These are phyloP conservation scores for Rhodotorula sp. DNA, from an alignment of 1,284 basidiomycete genomes.

Conservation along the genomic window DNA sequence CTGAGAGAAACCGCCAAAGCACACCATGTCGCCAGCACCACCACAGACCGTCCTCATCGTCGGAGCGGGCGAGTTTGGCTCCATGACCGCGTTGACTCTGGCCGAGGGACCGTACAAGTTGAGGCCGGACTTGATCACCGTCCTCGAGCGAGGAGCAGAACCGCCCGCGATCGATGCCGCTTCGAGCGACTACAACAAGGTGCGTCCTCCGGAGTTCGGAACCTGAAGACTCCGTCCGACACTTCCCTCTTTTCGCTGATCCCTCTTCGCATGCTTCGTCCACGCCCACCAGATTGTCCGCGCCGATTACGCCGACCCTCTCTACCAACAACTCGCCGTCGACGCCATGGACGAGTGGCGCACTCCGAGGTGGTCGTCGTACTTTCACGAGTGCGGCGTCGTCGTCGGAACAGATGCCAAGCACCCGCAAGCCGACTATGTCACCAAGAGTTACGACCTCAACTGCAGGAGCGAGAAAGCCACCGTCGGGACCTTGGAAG, in stretches of 20 bases:
- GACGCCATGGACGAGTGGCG: constrained; percentile 29
- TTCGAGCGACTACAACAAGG: constrained; percentile 38
- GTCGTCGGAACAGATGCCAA: neutral
- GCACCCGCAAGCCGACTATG: constrained; percentile 23
- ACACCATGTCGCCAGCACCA: neutral
- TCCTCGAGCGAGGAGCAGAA: constrained; percentile 27
- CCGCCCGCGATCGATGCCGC: constrained; percentile 30
- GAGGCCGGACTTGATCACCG: constrained; percentile 22
- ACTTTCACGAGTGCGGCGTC: constrained; percentile 30
- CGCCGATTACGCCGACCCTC: constrained; percentile 34
- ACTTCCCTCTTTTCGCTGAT: neutral
- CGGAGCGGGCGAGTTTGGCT: constrained; percentile 35
- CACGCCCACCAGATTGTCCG: constrained; percentile 15
- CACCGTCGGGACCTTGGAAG: neutral
- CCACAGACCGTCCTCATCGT: constrained; percentile 26
- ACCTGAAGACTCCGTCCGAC: too few species aligned
- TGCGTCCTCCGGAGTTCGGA: neutral
- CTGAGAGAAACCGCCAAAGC: too few species aligned
- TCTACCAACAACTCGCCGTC: constrained; percentile 29
- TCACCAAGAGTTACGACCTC: constrained; percentile 16
- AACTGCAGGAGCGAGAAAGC: constrained; percentile 14
- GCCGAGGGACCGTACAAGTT: constrained; percentile 18
- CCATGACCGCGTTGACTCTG: constrained; percentile 24
- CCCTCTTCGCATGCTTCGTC: neutral
- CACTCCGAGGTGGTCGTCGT: neutral